Conservation (phyloP, 225 moss, liverwort and hornwort species). For the Physcomitrellopsis africana region DNA sequence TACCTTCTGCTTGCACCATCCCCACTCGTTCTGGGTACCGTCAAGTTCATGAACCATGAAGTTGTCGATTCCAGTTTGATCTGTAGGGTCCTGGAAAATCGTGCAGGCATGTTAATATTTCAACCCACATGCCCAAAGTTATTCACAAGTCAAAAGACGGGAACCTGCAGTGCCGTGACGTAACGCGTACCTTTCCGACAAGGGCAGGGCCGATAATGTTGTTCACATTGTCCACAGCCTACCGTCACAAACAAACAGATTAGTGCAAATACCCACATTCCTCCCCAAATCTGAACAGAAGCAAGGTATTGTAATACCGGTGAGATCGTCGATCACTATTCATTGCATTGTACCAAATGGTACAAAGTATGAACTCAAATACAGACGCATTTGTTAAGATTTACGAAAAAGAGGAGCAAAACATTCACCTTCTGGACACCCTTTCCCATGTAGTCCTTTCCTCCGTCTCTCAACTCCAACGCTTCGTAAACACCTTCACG, state of each 20-base stretch:
- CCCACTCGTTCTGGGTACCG: constrained; percentile 93
- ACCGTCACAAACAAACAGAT: neutral
- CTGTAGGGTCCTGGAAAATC: constrained; percentile 57
- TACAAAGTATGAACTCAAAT: neutral
- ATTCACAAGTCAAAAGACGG: neutral
- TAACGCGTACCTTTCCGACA: constrained; percentile 49
- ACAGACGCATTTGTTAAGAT: neutral
- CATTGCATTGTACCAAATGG: neutral
- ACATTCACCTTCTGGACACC: constrained; percentile 64
- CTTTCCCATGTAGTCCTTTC: constrained; percentile 82
- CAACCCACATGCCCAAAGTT: neutral
- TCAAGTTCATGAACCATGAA: constrained; percentile 79
- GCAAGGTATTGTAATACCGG: neutral
- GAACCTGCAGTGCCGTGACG: neutral
- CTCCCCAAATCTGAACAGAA: neutral
- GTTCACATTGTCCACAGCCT: constrained; percentile 81
- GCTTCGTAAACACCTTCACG: constrained; percentile 63
- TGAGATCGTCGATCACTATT: neutral
- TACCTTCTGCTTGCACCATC: constrained; percentile 91
- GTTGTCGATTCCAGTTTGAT: constrained; percentile 79
- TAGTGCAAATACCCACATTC: constrained; percentile 8
- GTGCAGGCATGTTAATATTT: constrained; percentile 9
- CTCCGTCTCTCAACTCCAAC: constrained; percentile 82
- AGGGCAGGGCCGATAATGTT: constrained; percentile 72
- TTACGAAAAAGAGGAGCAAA: neutral